phyloP scores from a whole-genome alignment of 768 basidiomycete genomes.

The Lentinula guzmanii region DNA sequence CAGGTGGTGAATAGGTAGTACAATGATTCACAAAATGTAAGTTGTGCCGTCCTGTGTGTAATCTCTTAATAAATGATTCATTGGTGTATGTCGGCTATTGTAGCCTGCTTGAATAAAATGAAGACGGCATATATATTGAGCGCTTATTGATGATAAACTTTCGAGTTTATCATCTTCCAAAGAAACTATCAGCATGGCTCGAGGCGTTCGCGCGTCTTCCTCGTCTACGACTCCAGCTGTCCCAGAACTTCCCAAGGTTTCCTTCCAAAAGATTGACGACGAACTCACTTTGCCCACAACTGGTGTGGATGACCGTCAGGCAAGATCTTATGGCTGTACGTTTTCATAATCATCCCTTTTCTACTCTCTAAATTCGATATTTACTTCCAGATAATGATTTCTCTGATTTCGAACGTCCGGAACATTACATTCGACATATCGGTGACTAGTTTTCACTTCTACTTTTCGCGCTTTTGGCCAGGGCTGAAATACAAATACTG shows the following conservation, averaged over 20 bases:
- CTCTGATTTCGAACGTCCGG: slow-evolving; percentile 67
- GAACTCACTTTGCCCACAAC: slow-evolving; percentile 53
- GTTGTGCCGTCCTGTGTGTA: too few relatives aligned
- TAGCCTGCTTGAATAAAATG: too few relatives aligned
- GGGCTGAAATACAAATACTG: background rate
- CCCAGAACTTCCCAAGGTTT: slow-evolving; percentile 53
- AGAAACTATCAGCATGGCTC: slow-evolving; percentile 24
- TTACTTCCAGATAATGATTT: slow-evolving; percentile 44
- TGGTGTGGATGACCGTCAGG: slow-evolving; percentile 59
- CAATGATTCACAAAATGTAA: too few relatives aligned
- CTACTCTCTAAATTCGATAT: slow-evolving; percentile 5
- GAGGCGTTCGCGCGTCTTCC: slow-evolving; percentile 26
- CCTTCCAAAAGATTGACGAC: slow-evolving; percentile 60
- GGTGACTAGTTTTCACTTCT: slow-evolving; percentile 38
- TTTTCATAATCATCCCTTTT: slow-evolving; percentile 9
- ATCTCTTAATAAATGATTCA: too few relatives aligned
- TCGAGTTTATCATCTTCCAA: too few relatives aligned
- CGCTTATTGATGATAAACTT: too few relatives aligned
- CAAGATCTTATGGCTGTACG: slow-evolving; percentile 72
- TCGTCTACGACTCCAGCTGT: slow-evolving; percentile 14
- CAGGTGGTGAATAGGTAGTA: too few relatives aligned
- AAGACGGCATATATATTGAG: too few relatives aligned
- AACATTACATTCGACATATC: slow-evolving; percentile 88
- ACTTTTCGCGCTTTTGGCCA: background rate
- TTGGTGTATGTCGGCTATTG: too few relatives aligned